A percentile compares a stretch with the other conserved stretches of the same genome.
Conservation (phyloP, 2,329 filamentous ascomycete genomes). For the Plectosphaerella plurivora region DNA sequence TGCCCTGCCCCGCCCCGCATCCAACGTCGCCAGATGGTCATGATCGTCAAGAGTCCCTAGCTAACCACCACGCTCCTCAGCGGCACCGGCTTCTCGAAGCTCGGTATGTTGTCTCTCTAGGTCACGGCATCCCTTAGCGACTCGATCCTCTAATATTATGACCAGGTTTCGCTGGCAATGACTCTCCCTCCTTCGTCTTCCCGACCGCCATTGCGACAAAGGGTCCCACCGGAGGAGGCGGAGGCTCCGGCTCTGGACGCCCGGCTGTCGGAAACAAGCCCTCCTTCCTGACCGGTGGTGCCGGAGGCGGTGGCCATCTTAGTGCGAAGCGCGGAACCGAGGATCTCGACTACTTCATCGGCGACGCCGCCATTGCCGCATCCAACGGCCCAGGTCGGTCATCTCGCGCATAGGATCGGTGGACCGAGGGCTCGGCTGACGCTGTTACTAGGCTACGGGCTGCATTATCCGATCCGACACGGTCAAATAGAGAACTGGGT, state of each 20-base stretch:
- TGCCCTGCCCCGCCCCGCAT: slow-evolving; percentile 18
- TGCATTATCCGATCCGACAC: slow-evolving; percentile 96
- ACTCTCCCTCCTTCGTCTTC: slow-evolving; percentile 98
- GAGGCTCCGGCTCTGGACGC: slow-evolving; percentile 78
- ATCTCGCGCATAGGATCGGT: neutral
- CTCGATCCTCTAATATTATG: slow-evolving; percentile 15
- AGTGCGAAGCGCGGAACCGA: slow-evolving; percentile 93
- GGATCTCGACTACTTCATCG: slow-evolving; percentile 98
- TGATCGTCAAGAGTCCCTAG: slow-evolving; percentile 6
- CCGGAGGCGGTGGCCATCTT: slow-evolving; percentile 76
- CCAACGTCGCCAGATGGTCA: slow-evolving; percentile 12
- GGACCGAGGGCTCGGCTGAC: slow-evolving; percentile 15
- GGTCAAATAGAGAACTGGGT: slow-evolving; percentile 99
- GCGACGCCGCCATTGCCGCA: slow-evolving; percentile 87
- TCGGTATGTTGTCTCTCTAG: slow-evolving; percentile 59
- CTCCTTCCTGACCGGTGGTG: slow-evolving; percentile 87
- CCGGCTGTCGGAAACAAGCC: slow-evolving; percentile 92
- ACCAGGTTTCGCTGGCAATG: slow-evolving; percentile 95
- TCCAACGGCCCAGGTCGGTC: slow-evolving; percentile 71
- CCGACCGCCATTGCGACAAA: slow-evolving; percentile 98
- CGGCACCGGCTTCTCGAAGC: slow-evolving; percentile 98
- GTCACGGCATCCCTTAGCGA: slow-evolving; percentile 7
- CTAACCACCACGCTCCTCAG: slow-evolving; percentile 44
- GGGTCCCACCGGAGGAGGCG: slow-evolving; percentile 64
- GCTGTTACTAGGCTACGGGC: slow-evolving; percentile 67